Evolutionary conservation across 2,329 filamentous ascomycete species (phyloP).

Genomic region (Xylariales sp.): DNA sequence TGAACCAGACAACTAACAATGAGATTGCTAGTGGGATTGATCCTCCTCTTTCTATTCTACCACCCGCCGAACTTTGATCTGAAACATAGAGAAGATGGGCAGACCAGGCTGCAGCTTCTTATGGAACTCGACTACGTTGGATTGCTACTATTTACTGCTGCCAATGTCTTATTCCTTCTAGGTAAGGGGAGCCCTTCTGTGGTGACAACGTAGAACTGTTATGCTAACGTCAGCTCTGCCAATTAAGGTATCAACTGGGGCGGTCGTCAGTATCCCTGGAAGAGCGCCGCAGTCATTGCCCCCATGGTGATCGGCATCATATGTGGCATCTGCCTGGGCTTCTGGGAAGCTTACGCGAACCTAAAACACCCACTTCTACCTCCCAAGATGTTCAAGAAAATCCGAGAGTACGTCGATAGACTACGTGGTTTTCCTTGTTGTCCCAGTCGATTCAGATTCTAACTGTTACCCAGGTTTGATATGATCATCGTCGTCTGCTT

Average conservation of each 20-base stretch:
- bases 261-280: conserved; percentile 24
- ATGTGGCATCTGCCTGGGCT: conserved; percentile 21
- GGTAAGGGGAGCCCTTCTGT: conserved; percentile 7
- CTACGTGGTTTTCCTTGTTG: no score
- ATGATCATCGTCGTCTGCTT: conserved; percentile 25
- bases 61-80: conserved; percentile 28
- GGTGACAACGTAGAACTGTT: neutral
- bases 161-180: conserved; percentile 21
- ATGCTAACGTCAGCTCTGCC: neutral
- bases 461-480: conserved; percentile 11
- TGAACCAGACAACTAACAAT: no score
- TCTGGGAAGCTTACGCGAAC: conserved; percentile 21
- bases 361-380: conserved; percentile 25
- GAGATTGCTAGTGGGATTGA: conserved; percentile 1
- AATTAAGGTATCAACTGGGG: conserved; percentile 19
- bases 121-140: conserved; percentile 21
- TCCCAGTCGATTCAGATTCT: no score
- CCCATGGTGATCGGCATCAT: conserved; percentile 24
- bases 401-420: conserved; percentile 14
- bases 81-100: conserved; percentile 24
- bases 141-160: conserved; percentile 20
- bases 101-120: conserved; percentile 19
- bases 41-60: conserved; percentile 23
- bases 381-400: conserved; percentile 21
- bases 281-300: conserved; percentile 18